Conservation (phyloP, 1,284 basidiomycete species). For the Stygiomarasmius scandens region DNA sequence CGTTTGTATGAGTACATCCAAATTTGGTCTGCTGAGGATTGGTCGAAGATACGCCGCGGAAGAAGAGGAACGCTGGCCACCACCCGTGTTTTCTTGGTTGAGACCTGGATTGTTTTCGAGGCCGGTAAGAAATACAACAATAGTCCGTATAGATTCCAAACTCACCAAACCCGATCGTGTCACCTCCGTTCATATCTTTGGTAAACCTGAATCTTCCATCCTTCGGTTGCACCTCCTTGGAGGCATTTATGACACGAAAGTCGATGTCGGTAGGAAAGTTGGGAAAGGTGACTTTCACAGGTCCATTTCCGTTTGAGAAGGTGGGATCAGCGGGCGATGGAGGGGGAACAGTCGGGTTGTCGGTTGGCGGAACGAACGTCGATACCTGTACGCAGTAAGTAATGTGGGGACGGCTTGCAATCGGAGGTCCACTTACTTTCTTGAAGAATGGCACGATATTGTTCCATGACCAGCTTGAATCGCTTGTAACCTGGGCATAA, state of each 20-base stretch:
- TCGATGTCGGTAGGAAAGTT: conserved; percentile 35
- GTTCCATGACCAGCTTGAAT: conserved; percentile 41
- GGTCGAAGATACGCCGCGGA: conserved; percentile 12
- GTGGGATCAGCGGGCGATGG: conserved; percentile 32
- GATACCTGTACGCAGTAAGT: not conserved
- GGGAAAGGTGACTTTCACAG: conserved; percentile 35
- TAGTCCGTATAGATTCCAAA: no score
- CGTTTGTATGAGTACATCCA: conserved; percentile 20
- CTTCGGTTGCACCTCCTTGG: conserved; percentile 19
- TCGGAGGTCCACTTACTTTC: conserved; percentile 24
- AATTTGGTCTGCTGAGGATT: conserved; percentile 16
- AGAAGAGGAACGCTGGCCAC: conserved; percentile 16
- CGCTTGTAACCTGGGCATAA: conserved; percentile 36
- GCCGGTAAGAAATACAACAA: no score
- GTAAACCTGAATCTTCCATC: conserved; percentile 34
- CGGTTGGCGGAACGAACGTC: conserved; percentile 3
- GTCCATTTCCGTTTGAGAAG: conserved; percentile 30
- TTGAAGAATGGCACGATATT: conserved; percentile 33
- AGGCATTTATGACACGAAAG: conserved; percentile 32
- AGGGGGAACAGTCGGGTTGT: conserved; percentile 28
- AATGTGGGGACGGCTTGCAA: not conserved
- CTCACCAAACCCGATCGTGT: conserved; percentile 38
- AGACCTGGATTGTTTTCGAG: not conserved
- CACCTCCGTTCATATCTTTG: conserved; percentile 39
- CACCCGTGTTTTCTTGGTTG: conserved; percentile 25